These are phyloP conservation scores for Phaeolepiota aurea DNA, from an alignment of 768 basidiomycete species.

Conservation along the genomic window DNA sequence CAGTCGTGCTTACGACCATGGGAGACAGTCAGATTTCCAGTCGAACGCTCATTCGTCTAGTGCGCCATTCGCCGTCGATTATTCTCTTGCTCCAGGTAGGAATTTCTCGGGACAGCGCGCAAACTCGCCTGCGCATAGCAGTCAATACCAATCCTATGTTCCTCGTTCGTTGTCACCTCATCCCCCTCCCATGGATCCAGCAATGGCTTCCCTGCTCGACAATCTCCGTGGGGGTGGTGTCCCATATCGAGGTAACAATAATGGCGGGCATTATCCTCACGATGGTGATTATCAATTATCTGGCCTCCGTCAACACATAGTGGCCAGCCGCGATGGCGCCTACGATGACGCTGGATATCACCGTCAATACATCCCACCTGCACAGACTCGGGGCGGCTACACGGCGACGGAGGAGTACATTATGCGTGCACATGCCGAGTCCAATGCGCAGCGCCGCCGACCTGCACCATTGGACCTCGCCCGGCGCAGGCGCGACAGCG, in stretches of 20 bases:
- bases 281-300: slow-evolving; percentile 8
- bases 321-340: background rate
- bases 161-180: slow-evolving; percentile 3
- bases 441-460: slow-evolving; percentile 16
- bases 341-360: background rate
- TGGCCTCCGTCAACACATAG: slow-evolving; percentile 4
- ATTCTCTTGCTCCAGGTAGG: slow-evolving; percentile 24
- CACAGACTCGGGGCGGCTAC: slow-evolving; percentile 44
- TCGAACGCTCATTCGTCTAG: slow-evolving; percentile 10
- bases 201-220: slow-evolving; percentile 29
- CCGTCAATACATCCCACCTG: slow-evolving; percentile 2
- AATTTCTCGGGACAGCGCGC: slow-evolving; percentile 6
- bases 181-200: slow-evolving; percentile 19
- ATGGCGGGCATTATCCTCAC: slow-evolving; percentile 4
- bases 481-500: slow-evolving; percentile 12
- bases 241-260: slow-evolving; percentile 10
- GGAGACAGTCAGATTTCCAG: slow-evolving; percentile 14
- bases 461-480: slow-evolving; percentile 27
- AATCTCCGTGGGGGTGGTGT: slow-evolving; percentile 18
- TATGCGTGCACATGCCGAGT: slow-evolving; percentile 44
- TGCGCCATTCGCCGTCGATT: slow-evolving; percentile 26
- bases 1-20: slow-evolving; percentile 3
- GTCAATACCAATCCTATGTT: background rate
- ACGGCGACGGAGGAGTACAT: slow-evolving; percentile 65
- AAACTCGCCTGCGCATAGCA: slow-evolving; percentile 8